phyloP scores from a whole-genome alignment of 345 rosid genomes.

The Corchorus olitorius region DNA sequence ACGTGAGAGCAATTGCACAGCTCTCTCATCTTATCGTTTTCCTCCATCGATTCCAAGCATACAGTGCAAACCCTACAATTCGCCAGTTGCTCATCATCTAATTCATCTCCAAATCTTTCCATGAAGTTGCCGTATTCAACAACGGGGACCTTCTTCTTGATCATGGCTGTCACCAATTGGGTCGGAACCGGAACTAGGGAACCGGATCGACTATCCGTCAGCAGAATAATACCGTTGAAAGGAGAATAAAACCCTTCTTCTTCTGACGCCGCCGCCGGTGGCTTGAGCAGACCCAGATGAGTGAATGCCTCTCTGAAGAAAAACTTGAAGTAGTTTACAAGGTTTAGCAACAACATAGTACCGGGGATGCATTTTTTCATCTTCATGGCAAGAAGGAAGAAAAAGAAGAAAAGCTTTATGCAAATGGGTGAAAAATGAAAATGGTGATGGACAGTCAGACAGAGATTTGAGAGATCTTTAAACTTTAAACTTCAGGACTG shows the following conservation, averaged over 20 bases:
- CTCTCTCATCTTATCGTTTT: constrained; percentile 38
- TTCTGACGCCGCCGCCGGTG: not conserved
- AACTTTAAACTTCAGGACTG: too few species aligned
- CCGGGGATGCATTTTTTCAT: constrained; percentile 24
- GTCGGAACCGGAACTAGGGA: constrained; percentile 38
- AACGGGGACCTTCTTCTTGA: constrained; percentile 32
- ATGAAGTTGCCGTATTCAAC: constrained; percentile 2
- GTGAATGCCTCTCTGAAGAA: constrained; percentile 17
- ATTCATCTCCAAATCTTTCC: not conserved
- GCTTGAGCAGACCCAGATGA: constrained; percentile 37
- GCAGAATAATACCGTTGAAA: constrained; percentile 26
- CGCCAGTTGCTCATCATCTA: not conserved
- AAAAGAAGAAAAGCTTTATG: too few species aligned
- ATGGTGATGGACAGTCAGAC: too few species aligned
- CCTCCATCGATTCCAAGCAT: constrained; percentile 40
- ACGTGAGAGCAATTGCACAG: constrained; percentile 45
- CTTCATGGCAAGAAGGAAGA: constrained; percentile 22
- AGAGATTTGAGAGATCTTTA: too few species aligned
- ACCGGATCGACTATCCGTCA: constrained; percentile 28
- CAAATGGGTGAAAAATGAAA: too few species aligned
- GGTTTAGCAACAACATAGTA: constrained; percentile 22
- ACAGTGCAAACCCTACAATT: constrained; percentile 32
- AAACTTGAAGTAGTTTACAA: constrained; percentile 22
- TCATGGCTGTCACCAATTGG: constrained; percentile 25
- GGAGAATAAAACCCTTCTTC: not conserved